Percentiles rank a stretch among this genome's conserved stretches.
Conservation (phyloP, 2,329 filamentous ascomycete genomes). For the Cercospora sp. region DNA sequence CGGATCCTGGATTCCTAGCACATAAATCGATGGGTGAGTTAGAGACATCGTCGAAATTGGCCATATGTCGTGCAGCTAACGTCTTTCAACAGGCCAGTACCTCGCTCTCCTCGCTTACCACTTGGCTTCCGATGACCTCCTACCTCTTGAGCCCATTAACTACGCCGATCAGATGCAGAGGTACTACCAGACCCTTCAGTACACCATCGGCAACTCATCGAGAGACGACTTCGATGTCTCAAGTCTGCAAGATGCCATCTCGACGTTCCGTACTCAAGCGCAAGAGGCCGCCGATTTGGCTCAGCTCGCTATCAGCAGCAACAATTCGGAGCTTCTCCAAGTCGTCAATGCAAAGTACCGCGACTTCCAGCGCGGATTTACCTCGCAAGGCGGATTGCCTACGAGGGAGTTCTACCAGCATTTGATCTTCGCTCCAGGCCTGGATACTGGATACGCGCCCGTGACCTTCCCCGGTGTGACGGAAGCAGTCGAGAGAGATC, state of each 20-base stretch:
- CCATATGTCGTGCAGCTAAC: background rate
- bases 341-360: constrained; percentile 48
- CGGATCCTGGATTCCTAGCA: constrained; percentile 52
- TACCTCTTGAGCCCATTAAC: constrained; percentile 46
- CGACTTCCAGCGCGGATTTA: constrained; percentile 50
- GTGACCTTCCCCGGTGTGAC: constrained; percentile 62
- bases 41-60: background rate
- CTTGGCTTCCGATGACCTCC: constrained; percentile 37
- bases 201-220: constrained; percentile 44
- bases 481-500: constrained; percentile 46
- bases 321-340: constrained; percentile 36
- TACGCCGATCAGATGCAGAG: constrained; percentile 42
- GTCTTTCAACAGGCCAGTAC: constrained; percentile 31
- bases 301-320: constrained; percentile 21
- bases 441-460: constrained; percentile 65
- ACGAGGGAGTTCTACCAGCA: constrained; percentile 50
- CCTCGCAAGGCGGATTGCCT: constrained; percentile 48
- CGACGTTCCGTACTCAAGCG: constrained; percentile 53
- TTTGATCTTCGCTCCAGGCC: constrained; percentile 49
- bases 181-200: constrained; percentile 41
- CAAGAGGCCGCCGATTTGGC: constrained; percentile 30
- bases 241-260: constrained; percentile 26
- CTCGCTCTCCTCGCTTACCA: constrained; percentile 9
- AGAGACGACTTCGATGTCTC: constrained; percentile 47
- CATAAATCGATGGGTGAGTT: constrained; percentile 48